Base-by-base conservation (phyloP, 2,329 filamentous ascomycete genomes). In the Fusarium chaquense region DNA sequence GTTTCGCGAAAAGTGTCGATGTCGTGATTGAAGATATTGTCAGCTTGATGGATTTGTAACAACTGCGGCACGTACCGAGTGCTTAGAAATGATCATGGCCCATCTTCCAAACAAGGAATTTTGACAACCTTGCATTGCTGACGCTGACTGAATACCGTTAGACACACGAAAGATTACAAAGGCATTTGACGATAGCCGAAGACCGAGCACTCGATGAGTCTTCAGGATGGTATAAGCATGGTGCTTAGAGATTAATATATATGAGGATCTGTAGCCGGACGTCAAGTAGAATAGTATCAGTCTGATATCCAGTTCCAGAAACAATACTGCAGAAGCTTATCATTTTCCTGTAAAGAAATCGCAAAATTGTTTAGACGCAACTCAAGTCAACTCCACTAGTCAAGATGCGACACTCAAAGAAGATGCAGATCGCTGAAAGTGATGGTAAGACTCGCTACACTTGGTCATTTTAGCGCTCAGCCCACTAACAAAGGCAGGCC, bases 381-480 rank as follows among this genome's bases (percentile, higher is more conserved):
- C 6, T 24, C 18, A 3, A 22, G 15, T 11, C 24, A 26, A 26
- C 5, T 6, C 24, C 4, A 26, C 20, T 20, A 26, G 24, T 26
- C 45, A 44, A 58, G 20, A 69, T 69, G 67, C 62, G 67, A 40
- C 62, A 69, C 44, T 51, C 62, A 38, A 62, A 47, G n/a, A 62
- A 49, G 30, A 40, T 40, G 3, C 62, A 67, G 13, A 38, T 50
- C 15, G n/a, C 15, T 16, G 44, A 49, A 30, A 38, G n/a, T 2
- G 47, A 52, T 45, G 62, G 67, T 70, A 41, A 62, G 44, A 16
- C 18, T 49, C 16, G 16, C 35, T 18, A 26, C 24, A 41, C 33
- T 11, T 6, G 20, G 16, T 2, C 3, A 7, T 18, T 10, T 7
- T 30, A 12, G 16, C 30, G 26, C 12, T 36, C 41, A 24, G n/a